Base-by-base conservation (phyloP, 2,329 filamentous ascomycete genomes). In the Phyllosticta ampelicida region DNA sequence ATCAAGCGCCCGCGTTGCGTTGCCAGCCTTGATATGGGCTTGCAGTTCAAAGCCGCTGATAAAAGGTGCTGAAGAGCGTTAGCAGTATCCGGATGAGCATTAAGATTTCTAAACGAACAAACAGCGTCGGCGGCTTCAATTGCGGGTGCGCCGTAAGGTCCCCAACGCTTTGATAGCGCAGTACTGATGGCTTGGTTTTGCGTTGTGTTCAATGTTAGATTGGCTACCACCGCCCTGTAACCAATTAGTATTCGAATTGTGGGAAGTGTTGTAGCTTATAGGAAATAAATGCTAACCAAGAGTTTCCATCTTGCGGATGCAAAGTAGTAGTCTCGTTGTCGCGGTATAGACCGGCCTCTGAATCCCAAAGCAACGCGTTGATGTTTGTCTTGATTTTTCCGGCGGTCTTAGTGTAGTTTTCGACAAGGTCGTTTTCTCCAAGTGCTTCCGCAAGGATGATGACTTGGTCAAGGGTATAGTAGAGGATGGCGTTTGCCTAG, bases 21-120 rank as follows among this genome's bases (percentile, higher is more conserved):
- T 72, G 0, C 75, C 73, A 0, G 75, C 75, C 0, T 71, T 66
- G 3, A 84, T 70, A 62, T 84, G 82, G 1, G 76, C 81, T 65
- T 81, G 78, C 23, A 85, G 73, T 64, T 86, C 82, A 62, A 84
- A 79, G 18, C 77, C 79, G 9, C 78, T 78, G 56, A 82, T 79
- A 65, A 84, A 85, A 4, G 36, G 36, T 55, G 9, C 61, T 73
- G 67, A 0, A 65, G 63, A 13, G 64, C 26, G 48, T 69, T 68
- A 23, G 63, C 48, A 0, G 71, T 71, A n/a, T 75, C 58, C 54
- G 71, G 71, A 16, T 71, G 66, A 19, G 75, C 63, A 36, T 36
- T 9, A 3, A 11, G 13, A 36, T 11, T 3, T 36, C 4, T 36
- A 3, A 16, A 5, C 0, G 80, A 79, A 1, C 78, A 79, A 30